A percentile compares a stretch with the other conserved stretches of the same genome.
These are phyloP conservation scores for Exophiala mesophila DNA, from an alignment of 2,329 filamentous ascomycete genomes.

Conservation along the genomic window DNA sequence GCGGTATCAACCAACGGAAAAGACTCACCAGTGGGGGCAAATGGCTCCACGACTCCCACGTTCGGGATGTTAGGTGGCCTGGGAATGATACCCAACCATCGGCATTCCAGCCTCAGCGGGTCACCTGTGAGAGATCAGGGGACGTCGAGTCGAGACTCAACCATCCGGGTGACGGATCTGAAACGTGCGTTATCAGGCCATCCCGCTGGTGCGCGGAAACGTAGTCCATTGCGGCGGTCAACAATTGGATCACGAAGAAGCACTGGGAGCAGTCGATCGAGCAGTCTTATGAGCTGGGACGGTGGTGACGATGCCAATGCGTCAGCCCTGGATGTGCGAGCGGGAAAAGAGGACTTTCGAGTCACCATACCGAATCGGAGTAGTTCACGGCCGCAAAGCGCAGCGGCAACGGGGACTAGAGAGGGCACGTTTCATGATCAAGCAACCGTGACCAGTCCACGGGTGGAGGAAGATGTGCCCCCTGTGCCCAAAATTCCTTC, in stretches of 20 bases:
- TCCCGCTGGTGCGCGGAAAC: slow-evolving; percentile 32
- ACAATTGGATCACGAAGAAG: slow-evolving; percentile 21
- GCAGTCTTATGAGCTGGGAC: slow-evolving; percentile 41
- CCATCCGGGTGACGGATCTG: slow-evolving; percentile 45
- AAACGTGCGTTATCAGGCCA: slow-evolving; percentile 44
- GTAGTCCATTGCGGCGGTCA: slow-evolving; percentile 39
- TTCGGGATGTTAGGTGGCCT: slow-evolving; percentile 24
- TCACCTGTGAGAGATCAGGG: slow-evolving; percentile 31
- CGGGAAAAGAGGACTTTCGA: neutral
- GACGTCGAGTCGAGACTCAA: slow-evolving; percentile 40
- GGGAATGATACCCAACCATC: slow-evolving; percentile 30
- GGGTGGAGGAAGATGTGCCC: slow-evolving; percentile 34
- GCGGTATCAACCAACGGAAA: slow-evolving; percentile 17
- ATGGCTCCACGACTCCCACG: slow-evolving; percentile 19
- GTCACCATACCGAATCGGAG: neutral
- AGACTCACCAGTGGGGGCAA: slow-evolving; percentile 25
- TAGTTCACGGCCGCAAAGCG: slow-evolving; percentile 7
- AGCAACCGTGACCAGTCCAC: slow-evolving; percentile 11
- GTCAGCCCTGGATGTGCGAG: slow-evolving; percentile 21
- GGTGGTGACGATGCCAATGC: slow-evolving; percentile 23
- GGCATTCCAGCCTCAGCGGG: slow-evolving; percentile 35
- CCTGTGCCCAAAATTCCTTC: slow-evolving; percentile 44
- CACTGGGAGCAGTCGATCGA: slow-evolving; percentile 36
- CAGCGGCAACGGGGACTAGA: slow-evolving; percentile 2
- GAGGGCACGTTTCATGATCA: slow-evolving; percentile 16